A percentile compares a stretch with the other conserved stretches of the same genome.
Evolutionary conservation across 192 early-diverging fungal genomes (phyloP).

Genomic region (Coemansia biformis): DNA sequence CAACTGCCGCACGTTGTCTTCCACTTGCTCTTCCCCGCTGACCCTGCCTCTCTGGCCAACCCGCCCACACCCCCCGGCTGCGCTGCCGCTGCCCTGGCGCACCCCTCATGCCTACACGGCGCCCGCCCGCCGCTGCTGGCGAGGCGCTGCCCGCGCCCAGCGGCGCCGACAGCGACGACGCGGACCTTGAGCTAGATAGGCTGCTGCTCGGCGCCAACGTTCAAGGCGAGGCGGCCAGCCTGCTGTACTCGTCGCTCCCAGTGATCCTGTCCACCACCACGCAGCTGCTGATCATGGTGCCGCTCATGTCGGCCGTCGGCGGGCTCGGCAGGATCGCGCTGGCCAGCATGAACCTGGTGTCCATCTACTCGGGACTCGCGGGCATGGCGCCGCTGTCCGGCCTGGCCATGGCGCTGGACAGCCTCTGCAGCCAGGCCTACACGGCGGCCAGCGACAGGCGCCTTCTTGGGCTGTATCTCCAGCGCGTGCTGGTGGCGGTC

Average conservation of each 20-base stretch:
- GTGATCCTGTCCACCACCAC: slow-evolving; percentile 35
- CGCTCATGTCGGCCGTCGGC: slow-evolving; percentile 52
- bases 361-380: slow-evolving; percentile 66
- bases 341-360: slow-evolving; percentile 64
- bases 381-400: slow-evolving; percentile 64
- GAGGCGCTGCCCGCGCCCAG: no score
- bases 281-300: slow-evolving; percentile 32
- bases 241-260: slow-evolving; percentile 25
- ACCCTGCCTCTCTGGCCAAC: no score
- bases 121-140: no score
- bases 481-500: slow-evolving; percentile 74
- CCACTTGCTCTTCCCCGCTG: no score
- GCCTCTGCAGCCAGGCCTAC: slow-evolving; percentile 67
- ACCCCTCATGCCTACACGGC: no score
- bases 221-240: slow-evolving; percentile 11
- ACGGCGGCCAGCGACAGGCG: slow-evolving; percentile 60
- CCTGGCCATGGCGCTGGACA: slow-evolving; percentile 67
- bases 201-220: slow-evolving; percentile 7
- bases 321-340: slow-evolving; percentile 58
- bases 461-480: slow-evolving; percentile 63
- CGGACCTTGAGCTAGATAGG: slow-evolving; percentile 3
- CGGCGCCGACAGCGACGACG: no score
- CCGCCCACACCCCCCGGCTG: no score
- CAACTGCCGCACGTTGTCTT: no score
- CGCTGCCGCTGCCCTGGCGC: no score